Percentiles rank a stretch among this genome's conserved stretches.
These are phyloP conservation scores for Pinus albicaulis DNA, from an alignment of 75 land plant species.

Conservation along the genomic window DNA sequence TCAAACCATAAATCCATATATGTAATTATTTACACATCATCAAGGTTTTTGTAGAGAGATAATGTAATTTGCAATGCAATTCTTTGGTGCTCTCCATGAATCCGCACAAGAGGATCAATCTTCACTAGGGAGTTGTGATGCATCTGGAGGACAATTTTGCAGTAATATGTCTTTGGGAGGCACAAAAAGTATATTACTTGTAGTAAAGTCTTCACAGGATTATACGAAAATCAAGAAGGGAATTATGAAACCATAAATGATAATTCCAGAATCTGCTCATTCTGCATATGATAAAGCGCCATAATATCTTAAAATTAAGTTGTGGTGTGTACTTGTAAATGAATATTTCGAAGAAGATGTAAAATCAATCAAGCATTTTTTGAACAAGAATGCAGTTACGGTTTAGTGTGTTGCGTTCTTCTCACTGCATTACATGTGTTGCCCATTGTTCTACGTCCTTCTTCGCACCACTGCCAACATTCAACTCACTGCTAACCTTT, in stretches of 20 bases:
- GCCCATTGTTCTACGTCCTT: no score
- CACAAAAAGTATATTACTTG: conserved; percentile 95
- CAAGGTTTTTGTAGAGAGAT: no score
- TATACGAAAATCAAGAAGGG: conserved; percentile 86
- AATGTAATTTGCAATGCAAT: conserved; percentile 63
- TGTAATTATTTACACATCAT: no score
- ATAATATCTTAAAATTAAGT: conserved; percentile 90
- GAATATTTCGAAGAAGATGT: conserved; percentile 77
- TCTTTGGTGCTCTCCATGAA: no score
- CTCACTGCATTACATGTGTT: no score
- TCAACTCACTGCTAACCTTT: no score
- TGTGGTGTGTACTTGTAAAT: conserved; percentile 82
- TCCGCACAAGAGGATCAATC: no score
- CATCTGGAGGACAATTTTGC: conserved; percentile 85
- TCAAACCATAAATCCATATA: no score
- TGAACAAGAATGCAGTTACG: conserved; percentile 90
- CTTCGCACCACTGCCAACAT: no score
- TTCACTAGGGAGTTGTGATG: no score
- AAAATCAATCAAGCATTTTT: conserved; percentile 45
- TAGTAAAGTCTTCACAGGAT: conserved; percentile 92
- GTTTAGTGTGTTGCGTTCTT: no score
- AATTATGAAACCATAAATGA: conserved; percentile 90
- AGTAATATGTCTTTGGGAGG: conserved; percentile 99
- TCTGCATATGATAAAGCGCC: conserved; percentile 99
- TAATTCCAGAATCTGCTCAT: conserved; percentile 95